phyloP scores from a whole-genome alignment of 495 filamentous ascomycete species.

The Xylaria grammica region DNA sequence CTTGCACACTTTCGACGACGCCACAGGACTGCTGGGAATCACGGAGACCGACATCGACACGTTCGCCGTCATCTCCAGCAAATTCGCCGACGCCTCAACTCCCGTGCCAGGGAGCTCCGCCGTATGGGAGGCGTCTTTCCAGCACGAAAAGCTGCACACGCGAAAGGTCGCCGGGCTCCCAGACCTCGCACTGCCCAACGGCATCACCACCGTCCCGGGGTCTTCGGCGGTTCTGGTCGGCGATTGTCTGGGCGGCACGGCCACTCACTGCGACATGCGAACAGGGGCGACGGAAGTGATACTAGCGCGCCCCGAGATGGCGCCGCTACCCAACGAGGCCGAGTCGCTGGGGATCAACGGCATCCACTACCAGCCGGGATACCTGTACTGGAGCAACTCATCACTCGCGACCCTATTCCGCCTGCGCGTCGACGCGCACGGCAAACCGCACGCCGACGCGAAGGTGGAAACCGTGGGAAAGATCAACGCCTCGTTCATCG shows the following conservation, averaged over 20 bases:
- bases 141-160: slow-evolving; percentile 19
- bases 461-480: slow-evolving; percentile 27
- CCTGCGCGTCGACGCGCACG: slow-evolving; percentile 34
- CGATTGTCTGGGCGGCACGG: slow-evolving; percentile 43
- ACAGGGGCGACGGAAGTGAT: slow-evolving; percentile 32
- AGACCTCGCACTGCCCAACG: slow-evolving; percentile 46
- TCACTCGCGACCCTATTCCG: slow-evolving; percentile 40
- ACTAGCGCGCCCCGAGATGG: slow-evolving; percentile 24
- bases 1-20: slow-evolving; percentile 45
- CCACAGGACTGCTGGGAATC: slow-evolving; percentile 43
- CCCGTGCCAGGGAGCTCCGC: slow-evolving; percentile 40
- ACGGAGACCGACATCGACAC: slow-evolving; percentile 44
- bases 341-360: slow-evolving; percentile 51
- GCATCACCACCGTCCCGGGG: slow-evolving; percentile 30
- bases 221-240: slow-evolving; percentile 36
- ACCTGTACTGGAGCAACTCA: slow-evolving; percentile 53
- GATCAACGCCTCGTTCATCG: slow-evolving; percentile 27
- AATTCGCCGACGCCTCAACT: slow-evolving; percentile 33
- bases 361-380: slow-evolving; percentile 33
- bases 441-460: slow-evolving; percentile 27
- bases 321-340: slow-evolving; percentile 11
- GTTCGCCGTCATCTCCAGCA: slow-evolving; percentile 45
- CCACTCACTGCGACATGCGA: slow-evolving; percentile 38
- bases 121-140: slow-evolving; percentile 38
- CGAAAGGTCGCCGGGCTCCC: slow-evolving; percentile 38